Conservation (phyloP, 495 filamentous ascomycete species). For the Penicillium turbatum region DNA sequence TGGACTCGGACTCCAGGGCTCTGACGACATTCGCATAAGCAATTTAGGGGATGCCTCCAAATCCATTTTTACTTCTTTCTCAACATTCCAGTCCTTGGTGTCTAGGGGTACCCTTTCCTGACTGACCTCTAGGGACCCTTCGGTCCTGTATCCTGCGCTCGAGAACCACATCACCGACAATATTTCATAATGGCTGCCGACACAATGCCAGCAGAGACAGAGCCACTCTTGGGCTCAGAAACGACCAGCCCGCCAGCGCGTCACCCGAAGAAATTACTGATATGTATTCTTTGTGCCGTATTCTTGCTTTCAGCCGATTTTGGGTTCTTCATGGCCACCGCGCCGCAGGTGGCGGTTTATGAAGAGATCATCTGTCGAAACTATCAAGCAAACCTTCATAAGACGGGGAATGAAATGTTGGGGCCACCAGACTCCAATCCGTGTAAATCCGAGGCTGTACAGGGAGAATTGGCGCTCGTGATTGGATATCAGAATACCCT, state of each 20-base stretch:
- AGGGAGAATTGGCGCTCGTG: constrained; percentile 42
- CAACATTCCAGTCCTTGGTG: background rate
- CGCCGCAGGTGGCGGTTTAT: constrained; percentile 36
- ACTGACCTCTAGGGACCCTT: background rate
- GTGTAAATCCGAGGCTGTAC: constrained; percentile 42
- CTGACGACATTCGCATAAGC: background rate
- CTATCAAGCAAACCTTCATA: constrained; percentile 18
- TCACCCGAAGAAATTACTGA: constrained; percentile 16
- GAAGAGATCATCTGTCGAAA: constrained; percentile 40
- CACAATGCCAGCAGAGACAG: background rate
- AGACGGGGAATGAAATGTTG: background rate
- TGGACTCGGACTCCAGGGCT: too few species aligned
- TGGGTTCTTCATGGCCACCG: constrained; percentile 24
- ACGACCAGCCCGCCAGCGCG: background rate
- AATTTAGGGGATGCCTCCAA: background rate
- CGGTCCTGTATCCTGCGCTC: background rate
- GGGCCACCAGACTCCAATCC: constrained; percentile 5
- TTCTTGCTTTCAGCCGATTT: constrained; percentile 24
- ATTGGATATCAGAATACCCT: constrained; percentile 39
- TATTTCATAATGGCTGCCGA: background rate
- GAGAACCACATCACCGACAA: background rate
- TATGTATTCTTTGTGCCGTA: constrained; percentile 16
- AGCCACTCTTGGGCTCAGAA: background rate
- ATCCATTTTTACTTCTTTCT: background rate
- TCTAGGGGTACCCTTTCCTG: background rate